Evolutionary conservation across 225 moss, liverwort and hornwort species (phyloP).

Genomic region (Sphagnum contortum): DNA sequence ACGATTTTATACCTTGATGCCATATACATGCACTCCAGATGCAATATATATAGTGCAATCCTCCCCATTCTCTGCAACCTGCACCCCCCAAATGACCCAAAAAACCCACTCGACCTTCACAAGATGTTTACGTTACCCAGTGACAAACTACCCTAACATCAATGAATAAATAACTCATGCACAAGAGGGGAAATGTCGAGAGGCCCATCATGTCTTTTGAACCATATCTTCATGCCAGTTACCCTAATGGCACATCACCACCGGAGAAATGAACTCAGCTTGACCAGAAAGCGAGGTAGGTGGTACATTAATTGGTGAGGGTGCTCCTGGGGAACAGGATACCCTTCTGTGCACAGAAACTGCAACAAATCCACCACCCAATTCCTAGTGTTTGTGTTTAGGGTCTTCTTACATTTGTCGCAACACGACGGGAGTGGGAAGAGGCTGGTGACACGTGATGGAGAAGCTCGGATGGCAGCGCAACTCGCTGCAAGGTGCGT

Average conservation of each 20-base stretch:
- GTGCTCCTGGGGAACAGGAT: not conserved
- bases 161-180: not conserved
- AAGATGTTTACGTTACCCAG: not conserved
- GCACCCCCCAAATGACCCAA: conserved; percentile 2
- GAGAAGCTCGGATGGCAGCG: conserved; percentile 24
- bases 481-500: conserved; percentile 27
- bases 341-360: no score
- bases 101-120: not conserved
- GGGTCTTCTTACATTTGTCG: conserved; percentile 29
- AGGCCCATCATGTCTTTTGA: not conserved
- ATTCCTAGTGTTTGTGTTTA: no score
- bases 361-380: no score
- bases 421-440: conserved; percentile 52
- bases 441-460: conserved; percentile 40
- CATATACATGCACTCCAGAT: conserved; percentile 57
- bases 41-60: conserved; percentile 57
- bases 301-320: not conserved
- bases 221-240: not conserved
- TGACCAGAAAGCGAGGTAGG: no score
- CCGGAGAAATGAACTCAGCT: no score
- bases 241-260: no score
- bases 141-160: not conserved
- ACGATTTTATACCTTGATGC: conserved; percentile 43
- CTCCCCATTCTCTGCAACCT: conserved; percentile 59
- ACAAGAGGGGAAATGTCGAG: not conserved